Conservation (phyloP, 805 yeast species). For the Schwanniomyces yamadae region DNA sequence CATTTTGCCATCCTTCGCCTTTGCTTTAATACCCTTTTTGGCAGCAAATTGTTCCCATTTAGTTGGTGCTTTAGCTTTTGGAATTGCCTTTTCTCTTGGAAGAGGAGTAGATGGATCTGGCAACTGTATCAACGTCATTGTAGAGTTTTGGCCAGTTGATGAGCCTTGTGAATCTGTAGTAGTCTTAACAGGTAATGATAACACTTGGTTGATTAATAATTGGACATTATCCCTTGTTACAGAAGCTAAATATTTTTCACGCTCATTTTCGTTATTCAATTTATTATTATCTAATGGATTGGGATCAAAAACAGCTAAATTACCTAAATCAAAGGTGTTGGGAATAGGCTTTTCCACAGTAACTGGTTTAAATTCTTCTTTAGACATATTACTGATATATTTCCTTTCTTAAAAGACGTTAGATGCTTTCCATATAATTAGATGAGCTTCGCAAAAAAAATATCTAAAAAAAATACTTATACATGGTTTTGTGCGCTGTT, state of each 20-base stretch:
- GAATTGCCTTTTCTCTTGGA: conserved; percentile 95
- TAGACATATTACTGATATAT: conserved; percentile 11
- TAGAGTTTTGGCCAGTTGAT: conserved; percentile 63
- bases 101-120: conserved; percentile 80
- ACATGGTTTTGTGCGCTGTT: background rate
- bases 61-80: conserved; percentile 88
- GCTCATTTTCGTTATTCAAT: conserved; percentile 52
- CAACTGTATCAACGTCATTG: conserved; percentile 77
- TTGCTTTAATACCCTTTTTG: conserved; percentile 89
- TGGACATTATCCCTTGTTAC: conserved; percentile 91
- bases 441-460: conserved; percentile 8
- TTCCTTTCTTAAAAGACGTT: background rate
- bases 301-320: conserved; percentile 84
- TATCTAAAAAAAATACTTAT: background rate
- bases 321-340: conserved; percentile 84
- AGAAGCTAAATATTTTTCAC: conserved; percentile 62
- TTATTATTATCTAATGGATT: conserved; percentile 73
- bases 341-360: conserved; percentile 92
- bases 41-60: conserved; percentile 97
- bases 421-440: background rate
- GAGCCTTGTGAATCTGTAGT: conserved; percentile 71
- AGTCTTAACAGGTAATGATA: conserved; percentile 84
- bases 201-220: conserved; percentile 81
- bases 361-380: conserved; percentile 56
- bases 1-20: conserved; percentile 84